Base-by-base conservation (phyloP, 768 basidiomycete genomes). In the Naematelia aurantialba region DNA sequence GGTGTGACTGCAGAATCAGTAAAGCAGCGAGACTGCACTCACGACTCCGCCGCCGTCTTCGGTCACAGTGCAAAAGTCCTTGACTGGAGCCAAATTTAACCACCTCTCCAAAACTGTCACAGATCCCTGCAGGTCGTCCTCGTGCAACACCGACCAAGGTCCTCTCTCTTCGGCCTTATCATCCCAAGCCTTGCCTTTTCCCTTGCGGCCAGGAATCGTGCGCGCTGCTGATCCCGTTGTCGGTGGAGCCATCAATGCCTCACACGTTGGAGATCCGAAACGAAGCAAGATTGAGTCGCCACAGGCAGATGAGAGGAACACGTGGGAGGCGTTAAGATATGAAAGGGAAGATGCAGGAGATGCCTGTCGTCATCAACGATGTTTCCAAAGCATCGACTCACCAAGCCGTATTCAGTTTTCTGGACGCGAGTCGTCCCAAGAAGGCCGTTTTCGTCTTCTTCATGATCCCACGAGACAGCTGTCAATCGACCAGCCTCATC, bases 81-180 rank as follows among this genome's bases (percentile, higher is more conserved):
- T 70, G 21, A 76, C 65, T n/a, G 75, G 75, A 10, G 70, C 73
- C 1, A 76, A 42, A 53, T 76, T 76, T 60, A 67, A 66, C 73
- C 72, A 73, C 19, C 63, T 58, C 46, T 73, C 73, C 49, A 65
- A 57, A 24, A 69, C 45, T 13, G 64, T 57, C 24, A 48, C 48
- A 10, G 53, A 47, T 17, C 56, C 56, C 14, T 59, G 47, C 10
- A 67, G 39, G 17, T 51, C 61, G 29, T 56, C 29, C n/a, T 50
- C 45, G 34, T 39, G 34, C 34, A 39, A 39, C 11, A 63, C 52
- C 5, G 48, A 25, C 59, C 60, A 64, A 39, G 34, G 34, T 44
- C 22, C 30, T 0, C 45, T 56, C 42, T 63, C 64, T 13, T 27
- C 47, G 22, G 62, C 65, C 39, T 59, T 61, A 1, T 55, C 48